Conservation (phyloP, 352 stramenopile species). For the Phytophthora quininea region DNA sequence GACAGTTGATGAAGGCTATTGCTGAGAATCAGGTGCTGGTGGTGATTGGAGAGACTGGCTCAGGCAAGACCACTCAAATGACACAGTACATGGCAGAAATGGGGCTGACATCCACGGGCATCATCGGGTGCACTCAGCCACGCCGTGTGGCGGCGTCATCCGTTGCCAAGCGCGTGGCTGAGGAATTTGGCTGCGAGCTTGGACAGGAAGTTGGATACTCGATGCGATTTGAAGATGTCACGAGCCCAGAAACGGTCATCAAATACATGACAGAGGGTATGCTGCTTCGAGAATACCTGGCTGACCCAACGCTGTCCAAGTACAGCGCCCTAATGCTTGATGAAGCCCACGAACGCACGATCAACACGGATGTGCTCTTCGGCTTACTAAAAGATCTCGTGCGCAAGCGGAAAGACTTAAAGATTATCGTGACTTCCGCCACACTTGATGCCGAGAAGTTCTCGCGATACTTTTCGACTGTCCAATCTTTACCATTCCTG, state of each 20-base stretch:
- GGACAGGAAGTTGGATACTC: constrained; percentile 94
- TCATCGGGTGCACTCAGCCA: constrained; percentile 98
- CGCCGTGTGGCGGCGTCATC: constrained; percentile 97
- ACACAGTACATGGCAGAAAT: constrained; percentile 99
- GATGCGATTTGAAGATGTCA: constrained; percentile 91
- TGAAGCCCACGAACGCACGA: constrained; percentile 98
- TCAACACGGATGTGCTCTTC: constrained; percentile 99
- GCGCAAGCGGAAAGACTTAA: constrained; percentile 86
- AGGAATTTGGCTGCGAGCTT: constrained; percentile 96
- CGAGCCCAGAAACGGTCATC: constrained; percentile 94
- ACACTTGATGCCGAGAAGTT: constrained; percentile 99
- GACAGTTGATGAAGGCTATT: constrained; percentile 95
- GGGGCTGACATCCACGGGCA: constrained; percentile 94
- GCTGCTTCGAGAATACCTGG: constrained; percentile 98
- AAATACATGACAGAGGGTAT: constrained; percentile 99
- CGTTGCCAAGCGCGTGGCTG: constrained; percentile 96
- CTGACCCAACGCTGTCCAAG: constrained; percentile 95
- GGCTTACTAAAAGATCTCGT: constrained; percentile 92
- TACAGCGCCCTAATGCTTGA: constrained; percentile 97
- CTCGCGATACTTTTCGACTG: constrained; percentile 97
- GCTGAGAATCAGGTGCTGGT: constrained; percentile 96
- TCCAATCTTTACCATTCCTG: constrained; percentile 99
- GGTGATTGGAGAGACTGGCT: constrained; percentile 99
- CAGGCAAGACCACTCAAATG: constrained; percentile 99
- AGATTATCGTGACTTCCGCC: constrained; percentile 93